Conservation (phyloP, 805 yeast species). For the Saccharomycopsis oosterbeekiorum region DNA sequence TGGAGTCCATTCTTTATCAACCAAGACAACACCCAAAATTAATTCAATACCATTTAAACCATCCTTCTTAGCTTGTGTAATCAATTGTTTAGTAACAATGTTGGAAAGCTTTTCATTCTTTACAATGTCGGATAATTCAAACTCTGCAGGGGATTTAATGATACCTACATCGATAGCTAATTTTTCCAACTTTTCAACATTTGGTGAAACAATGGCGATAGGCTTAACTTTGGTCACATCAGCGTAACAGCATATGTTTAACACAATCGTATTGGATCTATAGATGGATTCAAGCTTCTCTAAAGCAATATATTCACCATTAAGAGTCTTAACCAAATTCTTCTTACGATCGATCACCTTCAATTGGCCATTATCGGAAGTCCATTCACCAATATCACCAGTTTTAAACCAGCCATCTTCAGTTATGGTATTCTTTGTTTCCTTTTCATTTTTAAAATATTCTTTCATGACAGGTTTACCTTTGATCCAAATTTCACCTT, state of each 20-base stretch:
- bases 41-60: slow-evolving; percentile 84
- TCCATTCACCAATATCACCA: slow-evolving; percentile 96
- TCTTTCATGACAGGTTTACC: slow-evolving; percentile 68
- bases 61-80: slow-evolving; percentile 68
- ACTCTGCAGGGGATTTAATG: slow-evolving; percentile 32
- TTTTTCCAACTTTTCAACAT: slow-evolving; percentile 51
- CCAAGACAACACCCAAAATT: slow-evolving; percentile 63
- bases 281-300: slow-evolving; percentile 89
- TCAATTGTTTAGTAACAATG: slow-evolving; percentile 47
- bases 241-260: slow-evolving; percentile 87
- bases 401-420: slow-evolving; percentile 93
- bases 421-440: slow-evolving; percentile 63
- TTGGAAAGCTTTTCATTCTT: slow-evolving; percentile 44
- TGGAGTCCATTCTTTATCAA: slow-evolving; percentile 96
- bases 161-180: slow-evolving; percentile 50
- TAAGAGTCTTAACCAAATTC: slow-evolving; percentile 89
- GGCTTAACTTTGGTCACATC: slow-evolving; percentile 85
- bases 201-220: slow-evolving; percentile 80
- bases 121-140: slow-evolving; percentile 38
- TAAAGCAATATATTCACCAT: slow-evolving; percentile 96
- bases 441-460: slow-evolving; percentile 76
- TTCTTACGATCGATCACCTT: slow-evolving; percentile 87
- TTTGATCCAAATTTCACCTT: slow-evolving; percentile 81
- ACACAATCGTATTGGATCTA: slow-evolving; percentile 68
- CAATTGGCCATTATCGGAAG: slow-evolving; percentile 58